Evolutionary conservation across 305 asterid species (phyloP), one percentile per base, ranked within the genome.

Genomic region (Stenogyne calaminthoides): DNA sequence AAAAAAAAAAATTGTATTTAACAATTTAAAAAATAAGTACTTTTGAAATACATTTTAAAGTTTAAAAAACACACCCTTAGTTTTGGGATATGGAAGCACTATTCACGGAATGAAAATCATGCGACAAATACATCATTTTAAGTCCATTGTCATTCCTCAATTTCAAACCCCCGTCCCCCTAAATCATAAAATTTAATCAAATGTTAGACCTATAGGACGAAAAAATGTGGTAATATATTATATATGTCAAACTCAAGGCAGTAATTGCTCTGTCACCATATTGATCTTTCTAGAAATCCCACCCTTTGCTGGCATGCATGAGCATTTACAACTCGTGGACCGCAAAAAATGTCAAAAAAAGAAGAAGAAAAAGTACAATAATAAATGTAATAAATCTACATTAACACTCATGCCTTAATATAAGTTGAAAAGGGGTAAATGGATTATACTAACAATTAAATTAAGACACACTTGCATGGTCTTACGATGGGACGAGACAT

Each of bases 171-270:
- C n/a, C n/a, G n/a, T n/a, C n/a, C n/a, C n/a, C n/a, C n/a, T n/a
- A n/a, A n/a, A n/a, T n/a, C n/a, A n/a, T 25, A 25, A 58, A 25
- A 56, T 4, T 34, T 5, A 11, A 67, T 0, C 2, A 8, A 19
- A 0, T 40, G 47, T 40, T 9, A 40, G 14, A 40, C 51, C n/a
- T 6, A 44, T n/a, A n/a, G n/a, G n/a, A 44, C 3, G 4, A 49
- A 16, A 40, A 29, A 37, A 68, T 25, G 12, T 40, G 67, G 75
- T 52, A 18, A 51, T n/a, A n/a, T n/a, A n/a, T n/a, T n/a, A n/a
- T n/a, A n/a, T n/a, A 62, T 40, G 63, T 72, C 76, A 11, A 47
- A 62, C 11, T 75, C 79, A 39, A 64, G 64, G 73, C 77, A 78
- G 36, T 73, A 68, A 74, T 73, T 62, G 63, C 40, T 42, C 32